Base-by-base conservation (phyloP, 2,329 filamentous ascomycete species). In the Anisogramma anomala region DNA sequence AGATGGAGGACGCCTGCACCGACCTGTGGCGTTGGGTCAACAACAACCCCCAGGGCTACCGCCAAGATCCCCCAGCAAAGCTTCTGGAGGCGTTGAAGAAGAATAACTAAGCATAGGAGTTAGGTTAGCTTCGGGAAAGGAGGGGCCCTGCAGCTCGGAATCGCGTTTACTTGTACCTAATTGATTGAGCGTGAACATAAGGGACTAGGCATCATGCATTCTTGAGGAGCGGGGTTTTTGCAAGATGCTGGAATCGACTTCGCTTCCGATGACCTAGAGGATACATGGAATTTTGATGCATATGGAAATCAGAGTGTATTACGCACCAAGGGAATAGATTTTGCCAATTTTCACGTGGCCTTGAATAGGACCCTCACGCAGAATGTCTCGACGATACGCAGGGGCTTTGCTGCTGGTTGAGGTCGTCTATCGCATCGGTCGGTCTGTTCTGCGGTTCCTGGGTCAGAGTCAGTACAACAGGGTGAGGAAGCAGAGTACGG, bases 11-110 rank as follows among this genome's bases (percentile, higher is more conserved):
- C 61, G 88, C 89, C 19, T 98, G 91, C 61, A 77, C 80, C 52
- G 87, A 98, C 63, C 71, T 98, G 50, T 98, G 91, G 91, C 80
- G 79, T 57, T 98, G 91, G 91, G 94, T 93, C 13, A 73, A 82
- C 66, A 96, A 95, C 67, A 96, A 96, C 67, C 91, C 91, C 18
- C 79, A 88, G 65, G 91, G 91, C 17, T 96, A 96, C 68, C 75
- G 84, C 51, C 88, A 96, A 66, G 72, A 87, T 50, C 86, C 89
- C n/a, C 89, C 91, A 0, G 72, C 83, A 50, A 78, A 83, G 63
- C 72, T 96, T 54, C 58, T 95, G 37, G 80, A 82, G 46, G 69
- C 67, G 35, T 51, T 79, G 50, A 75, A 80, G 65, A 59, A 60
- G 33, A 49, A 23, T 5, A 23, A 23, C 22, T 23, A 23, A 23